Conservation (phyloP, 2,329 filamentous ascomycete species). For the Clarireedia homoeocarpa region DNA sequence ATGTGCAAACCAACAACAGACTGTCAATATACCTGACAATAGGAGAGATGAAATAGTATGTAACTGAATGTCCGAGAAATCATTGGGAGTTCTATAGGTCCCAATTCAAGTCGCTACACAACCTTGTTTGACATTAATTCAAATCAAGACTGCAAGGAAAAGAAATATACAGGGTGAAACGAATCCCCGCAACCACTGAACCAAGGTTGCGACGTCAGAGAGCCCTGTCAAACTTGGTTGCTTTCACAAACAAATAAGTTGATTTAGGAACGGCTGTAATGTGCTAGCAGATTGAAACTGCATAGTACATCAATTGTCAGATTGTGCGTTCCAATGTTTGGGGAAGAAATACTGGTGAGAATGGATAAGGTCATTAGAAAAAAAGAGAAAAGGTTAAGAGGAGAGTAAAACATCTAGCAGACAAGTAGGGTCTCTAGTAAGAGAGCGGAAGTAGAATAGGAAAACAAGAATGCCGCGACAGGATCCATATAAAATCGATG, state of each 20-base stretch:
- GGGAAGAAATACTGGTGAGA: not conserved
- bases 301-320: conserved; percentile 31
- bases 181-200: conserved; percentile 47
- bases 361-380: not conserved
- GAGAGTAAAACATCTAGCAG: not conserved
- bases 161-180: conserved; percentile 44
- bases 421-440: no score
- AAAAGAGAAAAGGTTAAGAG: not conserved
- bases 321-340: conserved; percentile 2
- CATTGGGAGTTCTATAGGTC: not conserved
- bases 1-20: no score
- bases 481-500: no score
- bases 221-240: conserved; percentile 35
- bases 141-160: not conserved
- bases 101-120: no score
- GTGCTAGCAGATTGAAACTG: conserved; percentile 43
- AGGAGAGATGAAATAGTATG: no score
- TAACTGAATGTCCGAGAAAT: not conserved
- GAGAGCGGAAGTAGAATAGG: not conserved
- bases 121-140: no score
- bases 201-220: conserved; percentile 48
- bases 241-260: conserved; percentile 25
- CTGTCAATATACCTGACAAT: no score
- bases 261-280: conserved; percentile 43
- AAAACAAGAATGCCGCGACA: not conserved